Base-by-base conservation (phyloP, 1,284 basidiomycete species). In the Bjerkandera adusta region DNA sequence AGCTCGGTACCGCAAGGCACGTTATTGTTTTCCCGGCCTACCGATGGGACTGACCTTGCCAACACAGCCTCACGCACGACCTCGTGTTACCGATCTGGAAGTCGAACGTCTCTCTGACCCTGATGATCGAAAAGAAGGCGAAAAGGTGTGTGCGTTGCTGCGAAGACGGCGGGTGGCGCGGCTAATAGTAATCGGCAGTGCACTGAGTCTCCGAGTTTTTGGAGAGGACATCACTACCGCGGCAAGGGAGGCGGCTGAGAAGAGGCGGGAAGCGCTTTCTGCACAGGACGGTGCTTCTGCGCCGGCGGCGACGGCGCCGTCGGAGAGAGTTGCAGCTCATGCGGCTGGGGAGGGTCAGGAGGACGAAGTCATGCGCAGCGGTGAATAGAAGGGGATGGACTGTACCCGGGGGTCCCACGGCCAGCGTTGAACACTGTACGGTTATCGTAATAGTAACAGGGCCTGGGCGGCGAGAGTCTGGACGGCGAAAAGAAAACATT, bases 51-150 rank as follows among this genome's bases (percentile, higher is more conserved):
- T 42, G 51, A 27, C 50, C 36, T 4, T 22, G 33, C 18, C 30
- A 27, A 18, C 50, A 6, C 51, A 92, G 88, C 12, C 72, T 93
- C 33, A 71, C 77, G 12, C 82, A 90, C 57, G 84, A 92, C 37
- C 71, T 97, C 22, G 68, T 86, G 18, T 69, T 97, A 15, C 93
- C 95, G 0, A 77, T 97, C 42, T 97, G 94, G 95, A 92, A 90
- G 67, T 92, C 91, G 1, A 86, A 84, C 52, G 80, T 84, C 13
- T 93, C 90, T 1, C 66, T 95, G 48, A 83, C 86, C 3, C 73
- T 97, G 47, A 93, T 97, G 89, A 83, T 96, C 50, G 92, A 97
- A 68, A 97, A 97, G 68, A 88, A 88, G 58, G 90, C 92, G 27
- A 97, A 97, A 69, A 90, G 85, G 92, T 91, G n/a, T n/a, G n/a